A percentile compares a stretch with the other conserved stretches of the same genome.
Evolutionary conservation across 331 rosid genomes (phyloP).

Genomic region (Rosa hybrid): DNA sequence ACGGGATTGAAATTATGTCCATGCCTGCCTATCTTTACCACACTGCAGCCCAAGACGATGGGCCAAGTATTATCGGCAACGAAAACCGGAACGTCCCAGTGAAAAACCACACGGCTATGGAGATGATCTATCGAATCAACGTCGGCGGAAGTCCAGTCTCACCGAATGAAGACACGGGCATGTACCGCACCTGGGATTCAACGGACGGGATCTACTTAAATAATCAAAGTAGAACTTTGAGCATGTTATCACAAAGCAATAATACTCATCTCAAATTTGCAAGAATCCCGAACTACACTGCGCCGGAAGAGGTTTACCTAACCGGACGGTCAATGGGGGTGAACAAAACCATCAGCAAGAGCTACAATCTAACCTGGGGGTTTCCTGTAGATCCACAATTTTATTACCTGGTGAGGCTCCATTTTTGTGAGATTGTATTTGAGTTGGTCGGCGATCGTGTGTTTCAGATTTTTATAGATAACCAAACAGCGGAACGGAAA

Average conservation of each 20-base stretch:
- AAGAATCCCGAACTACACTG: background rate
- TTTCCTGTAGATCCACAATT: conserved; percentile 30
- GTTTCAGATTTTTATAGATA: too few species aligned
- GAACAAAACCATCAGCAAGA: background rate
- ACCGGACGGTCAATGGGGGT: conserved; percentile 4
- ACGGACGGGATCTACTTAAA: accelerated
- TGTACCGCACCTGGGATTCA: conserved; percentile 37
- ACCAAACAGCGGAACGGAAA: too few species aligned
- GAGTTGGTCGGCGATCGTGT: too few species aligned
- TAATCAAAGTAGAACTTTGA: accelerated
- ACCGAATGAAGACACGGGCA: conserved; percentile 29
- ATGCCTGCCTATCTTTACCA: too few species aligned
- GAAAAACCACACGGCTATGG: conserved; percentile 17
- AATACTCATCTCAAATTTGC: background rate
- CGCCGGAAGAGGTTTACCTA: conserved; percentile 14
- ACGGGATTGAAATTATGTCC: too few species aligned
- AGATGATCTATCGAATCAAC: conserved; percentile 37
- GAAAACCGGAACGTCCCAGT: too few species aligned
- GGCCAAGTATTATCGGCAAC: too few species aligned
- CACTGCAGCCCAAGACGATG: too few species aligned
- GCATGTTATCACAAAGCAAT: background rate
- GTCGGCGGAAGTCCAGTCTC: conserved; percentile 21
- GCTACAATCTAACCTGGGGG: conserved; percentile 17
- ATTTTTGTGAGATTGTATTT: too few species aligned
- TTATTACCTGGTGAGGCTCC: conserved; percentile 35